Base-by-base conservation (phyloP, 345 rosid species). In the Carallia brachiata region DNA sequence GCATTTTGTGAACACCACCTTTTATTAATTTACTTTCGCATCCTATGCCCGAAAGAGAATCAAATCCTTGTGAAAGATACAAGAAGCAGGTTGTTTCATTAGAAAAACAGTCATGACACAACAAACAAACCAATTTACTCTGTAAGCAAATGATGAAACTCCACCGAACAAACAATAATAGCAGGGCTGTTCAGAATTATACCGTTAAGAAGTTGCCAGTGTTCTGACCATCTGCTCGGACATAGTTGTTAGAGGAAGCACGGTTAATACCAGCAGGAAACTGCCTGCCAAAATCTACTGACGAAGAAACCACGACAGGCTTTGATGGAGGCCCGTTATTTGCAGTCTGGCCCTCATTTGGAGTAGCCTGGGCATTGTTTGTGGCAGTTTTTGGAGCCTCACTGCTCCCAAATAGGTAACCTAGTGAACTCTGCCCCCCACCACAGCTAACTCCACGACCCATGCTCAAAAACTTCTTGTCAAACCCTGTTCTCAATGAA, bases 371-470 rank as follows among this genome's bases (percentile, higher is more conserved):
- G 62, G 73, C 74, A 63, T 63, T 76, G 77, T 44, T 77, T 48
- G 71, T 17, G n/a, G 75, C 84, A 37, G 91, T 67, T 70, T 87
- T 87, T 58, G 97, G 95, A 75, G 85, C 88, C 78, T 89, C 95
- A 57, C 87, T 92, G 37, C 57, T 71, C 2, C 97, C 90, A 69
- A 91, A 91, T 55, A 91, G 86, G 73, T 91, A 91, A 34, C 95
- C 95, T 74, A 91, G 72, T 40, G 97, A 91, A 73, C 97, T 91
- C 84, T 87, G 97, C 19, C 95, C 95, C 36, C 97, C 97, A 61
- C 97, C 97, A 39, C 80, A 70, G 67, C 97, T 89, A 59, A 82
- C 85, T 81, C 97, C 97, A 58, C 92, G 95, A 63, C 91, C 90
- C 92, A 91, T 91, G 40, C 61, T 70, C 61, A 73, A 28, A 63